Evolutionary conservation across 108 stramenopile genomes (phyloP).

Genomic region (Cyclostephanos invisitatus): DNA sequence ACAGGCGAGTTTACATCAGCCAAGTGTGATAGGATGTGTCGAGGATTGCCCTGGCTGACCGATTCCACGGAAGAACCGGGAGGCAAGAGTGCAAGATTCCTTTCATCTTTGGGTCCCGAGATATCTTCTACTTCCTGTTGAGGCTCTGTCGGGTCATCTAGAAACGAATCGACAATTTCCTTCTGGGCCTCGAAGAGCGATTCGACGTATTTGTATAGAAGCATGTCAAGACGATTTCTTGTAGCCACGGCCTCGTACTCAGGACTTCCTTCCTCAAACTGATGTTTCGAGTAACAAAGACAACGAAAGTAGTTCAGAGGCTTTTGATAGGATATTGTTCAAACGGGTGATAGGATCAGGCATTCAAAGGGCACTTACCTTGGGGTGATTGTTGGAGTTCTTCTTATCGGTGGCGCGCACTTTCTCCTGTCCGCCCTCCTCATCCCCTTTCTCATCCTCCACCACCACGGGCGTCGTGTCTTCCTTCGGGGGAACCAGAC

Average conservation of each 20-base stretch:
- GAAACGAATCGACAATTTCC: conserved; percentile 36
- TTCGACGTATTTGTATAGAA: conserved; percentile 39
- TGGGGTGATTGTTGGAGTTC: conserved; percentile 48
- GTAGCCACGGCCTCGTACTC: conserved; percentile 36
- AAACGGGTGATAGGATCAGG: neutral
- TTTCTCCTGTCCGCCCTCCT: conserved; percentile 6
- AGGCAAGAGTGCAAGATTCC: conserved; percentile 9
- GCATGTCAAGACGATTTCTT: conserved; percentile 42
- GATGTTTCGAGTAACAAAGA: neutral
- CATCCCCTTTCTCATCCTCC: conserved; percentile 19
- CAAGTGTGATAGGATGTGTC: conserved; percentile 10
- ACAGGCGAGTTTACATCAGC: conserved; percentile 19
- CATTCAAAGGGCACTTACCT: conserved; percentile 24
- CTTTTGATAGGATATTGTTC: neutral
- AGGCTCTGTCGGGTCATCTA: neutral
- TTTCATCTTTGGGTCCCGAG: conserved; percentile 4
- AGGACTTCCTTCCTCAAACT: conserved; percentile 35
- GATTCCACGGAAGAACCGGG: conserved; percentile 11
- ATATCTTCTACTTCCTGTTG: conserved; percentile 17
- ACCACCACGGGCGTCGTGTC: conserved; percentile 6
- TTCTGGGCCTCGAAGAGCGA: conserved; percentile 44
- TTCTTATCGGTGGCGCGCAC: conserved; percentile 39
- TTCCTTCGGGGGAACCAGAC: neutral
- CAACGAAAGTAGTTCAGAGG: neutral
- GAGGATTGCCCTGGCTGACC: neutral